Evolutionary conservation across 345 rosid genomes (phyloP), one percentile per base, ranked within the genome.

Genomic region (Dimocarpus longan): DNA sequence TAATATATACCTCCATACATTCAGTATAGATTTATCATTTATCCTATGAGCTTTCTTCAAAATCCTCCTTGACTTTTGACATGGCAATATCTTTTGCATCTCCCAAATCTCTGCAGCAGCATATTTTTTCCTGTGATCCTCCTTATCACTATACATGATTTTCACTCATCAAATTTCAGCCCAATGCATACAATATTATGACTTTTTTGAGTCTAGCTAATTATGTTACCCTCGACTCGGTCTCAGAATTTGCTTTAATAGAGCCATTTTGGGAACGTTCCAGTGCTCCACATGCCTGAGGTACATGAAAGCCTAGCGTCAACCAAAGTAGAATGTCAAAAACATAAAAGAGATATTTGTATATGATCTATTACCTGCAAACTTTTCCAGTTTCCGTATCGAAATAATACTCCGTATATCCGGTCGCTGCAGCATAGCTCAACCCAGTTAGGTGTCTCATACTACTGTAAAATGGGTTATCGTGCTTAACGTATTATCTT

Each of bases 221-320:
- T 46, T 46, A 32, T 32, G 37, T 46, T 40, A 75, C 66, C 91
- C 85, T 63, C 86, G 85, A 81, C 95, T 90, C 19, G 98, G 98
- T 85, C 78, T 89, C 43, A 92, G 84, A 66, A 92, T 86, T 81
- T 94, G 97, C 86, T 88, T 92, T 75, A 94, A 82, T 32, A 94
- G 76, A 81, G 91, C 90, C 93, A 89, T 91, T 88, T 94, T 92
- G 68, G 98, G 98, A 37, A 92, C 98, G 72, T 93, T 93, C 98
- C 98, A 93, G 83, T 93, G 92, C 88, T 93, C 98, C 77, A 90
- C 91, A 40, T 92, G 98, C 88, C 98, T 93, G 88, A 72, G 73
- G 62, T 5, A 6, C 19, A 19, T 13, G 16, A 21, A 63, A 10
- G 63, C 62, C n/a, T 15, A 5, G n/a, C 37, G 9, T 18, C 43